Evolutionary conservation across 768 basidiomycete species (phyloP), one percentile per base, ranked within the genome.

Genomic region (Tylopilus subfusipes): DNA sequence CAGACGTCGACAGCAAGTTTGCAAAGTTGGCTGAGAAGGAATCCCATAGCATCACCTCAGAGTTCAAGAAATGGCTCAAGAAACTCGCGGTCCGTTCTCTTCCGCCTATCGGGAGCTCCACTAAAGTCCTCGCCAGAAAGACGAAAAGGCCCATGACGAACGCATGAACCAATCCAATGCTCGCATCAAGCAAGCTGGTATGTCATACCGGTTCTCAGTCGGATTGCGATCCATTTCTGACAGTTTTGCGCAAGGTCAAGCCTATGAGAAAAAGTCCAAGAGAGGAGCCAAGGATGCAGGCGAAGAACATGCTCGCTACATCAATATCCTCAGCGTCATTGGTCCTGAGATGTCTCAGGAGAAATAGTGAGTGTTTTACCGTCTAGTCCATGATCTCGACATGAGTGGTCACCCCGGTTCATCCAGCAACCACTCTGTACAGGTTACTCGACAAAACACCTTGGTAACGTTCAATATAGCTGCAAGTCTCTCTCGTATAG

Each of bases 31-130:
- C 80, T 13, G 86, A 88, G 60, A 90, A 82, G 71, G 89, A 92
- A 58, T 88, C 83, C 55, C 82, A 84, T 56, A 63, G 53, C 21
- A 73, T 90, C 47, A 83, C 81, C 58, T 68, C 74, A 29, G 89
- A 90, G 58, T 82, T 90, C 39, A 86, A 84, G 76, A 92, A 88
- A 63, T 91, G 89, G 88, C 85, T 91, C 76, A 90, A 88, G 81
- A 90, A 85, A 68, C 78, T 91, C 33, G 78, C 83, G 46, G 89
- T 91, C 62, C 61, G 86, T 29, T 48, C 52, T 40, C 54, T 38
- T 19, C n/a, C 22, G 0, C 42, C 34, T 42, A 4, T 43, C 22
- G 24, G n/a, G 2, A 54, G 5, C 39, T 48, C 29, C 34, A 36
- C 55, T 58, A 14, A 39, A 0, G 13, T 42, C 54, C n/a, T 12